phyloP scores from a whole-genome alignment of 495 filamentous ascomycete species.

The Neurospora sp. region DNA sequence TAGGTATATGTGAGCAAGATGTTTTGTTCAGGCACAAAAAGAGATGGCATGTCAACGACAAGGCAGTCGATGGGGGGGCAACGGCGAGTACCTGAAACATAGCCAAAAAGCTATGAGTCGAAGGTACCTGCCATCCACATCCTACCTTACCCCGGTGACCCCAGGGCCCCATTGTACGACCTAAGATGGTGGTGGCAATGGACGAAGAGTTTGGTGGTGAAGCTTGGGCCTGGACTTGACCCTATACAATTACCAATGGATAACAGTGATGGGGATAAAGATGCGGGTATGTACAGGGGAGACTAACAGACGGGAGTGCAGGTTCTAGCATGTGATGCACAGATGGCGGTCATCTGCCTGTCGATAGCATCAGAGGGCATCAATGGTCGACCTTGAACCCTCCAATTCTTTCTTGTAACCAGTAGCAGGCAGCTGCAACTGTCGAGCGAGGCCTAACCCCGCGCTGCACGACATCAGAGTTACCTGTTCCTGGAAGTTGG shows the following conservation, averaged over 20 bases:
- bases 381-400: neutral
- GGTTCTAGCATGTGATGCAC: neutral
- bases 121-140: neutral
- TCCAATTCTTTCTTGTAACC: neutral
- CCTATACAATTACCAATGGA: neutral
- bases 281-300: neutral
- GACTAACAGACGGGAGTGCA: neutral
- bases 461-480: neutral
- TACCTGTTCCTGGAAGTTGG: neutral
- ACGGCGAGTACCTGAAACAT: neutral
- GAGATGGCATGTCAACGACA: neutral
- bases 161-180: neutral
- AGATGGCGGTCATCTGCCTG: neutral
- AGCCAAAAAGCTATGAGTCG: neutral
- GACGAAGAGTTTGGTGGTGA: neutral
- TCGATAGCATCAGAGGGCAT: neutral
- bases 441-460: neutral
- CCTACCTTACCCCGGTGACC: neutral
- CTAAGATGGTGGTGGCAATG: neutral
- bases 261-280: neutral
- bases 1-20: neutral
- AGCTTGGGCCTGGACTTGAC: neutral
- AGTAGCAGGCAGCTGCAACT: neutral
- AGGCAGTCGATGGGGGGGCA: neutral
- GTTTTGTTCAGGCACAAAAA: neutral